Evolutionary conservation across 306 rosid genomes (phyloP), one percentile per base, ranked within the genome.

Genomic region (Cicer arietinum): DNA sequence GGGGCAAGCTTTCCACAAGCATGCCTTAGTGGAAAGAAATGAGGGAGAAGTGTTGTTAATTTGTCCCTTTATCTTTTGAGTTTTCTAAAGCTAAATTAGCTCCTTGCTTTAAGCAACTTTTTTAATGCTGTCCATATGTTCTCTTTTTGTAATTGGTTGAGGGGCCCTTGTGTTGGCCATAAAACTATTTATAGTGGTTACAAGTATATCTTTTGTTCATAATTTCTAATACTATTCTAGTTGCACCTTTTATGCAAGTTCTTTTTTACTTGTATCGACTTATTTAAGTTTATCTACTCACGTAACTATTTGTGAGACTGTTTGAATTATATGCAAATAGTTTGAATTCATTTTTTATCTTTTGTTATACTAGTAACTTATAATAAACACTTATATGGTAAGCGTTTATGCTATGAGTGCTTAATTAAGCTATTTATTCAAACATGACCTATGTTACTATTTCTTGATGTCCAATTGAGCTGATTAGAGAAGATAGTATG

Each of bases 51-150:
- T 18, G 45, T 60, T 60, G 67, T 60, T 35, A 60, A 13, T 60
- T 60, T 60, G 67, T 60, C 67, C 45, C 67, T 60, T 60, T 37
- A 60, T 60, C 67, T 60, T 60, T 60, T 60, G 10, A 60, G 67
- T 60, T 60, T 60, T 44, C 7, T 12, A 60, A 60, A 35, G 67
- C 67, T 12, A 60, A 35, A 6, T 37, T 60, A 12, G 45, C 20
- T 60, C 45, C 18, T 60, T 60, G 67, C 67, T 60, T 60, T 60
- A 60, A 60, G 44, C 67, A 60, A 60, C 67, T 37, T 60, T 60
- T 60, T 60, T 6, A 60, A 37, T 60, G 37, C 9, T 60, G 67
- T 60, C 7, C 18, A 60, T 37, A 35, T 60, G 13, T 10, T 60
- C 22, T 37, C 66, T 35, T 60, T 60, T 59, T 25, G 40, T 6